phyloP scores from a whole-genome alignment of 1,139 yeast genomes.

The Candida sanyaensis region DNA sequence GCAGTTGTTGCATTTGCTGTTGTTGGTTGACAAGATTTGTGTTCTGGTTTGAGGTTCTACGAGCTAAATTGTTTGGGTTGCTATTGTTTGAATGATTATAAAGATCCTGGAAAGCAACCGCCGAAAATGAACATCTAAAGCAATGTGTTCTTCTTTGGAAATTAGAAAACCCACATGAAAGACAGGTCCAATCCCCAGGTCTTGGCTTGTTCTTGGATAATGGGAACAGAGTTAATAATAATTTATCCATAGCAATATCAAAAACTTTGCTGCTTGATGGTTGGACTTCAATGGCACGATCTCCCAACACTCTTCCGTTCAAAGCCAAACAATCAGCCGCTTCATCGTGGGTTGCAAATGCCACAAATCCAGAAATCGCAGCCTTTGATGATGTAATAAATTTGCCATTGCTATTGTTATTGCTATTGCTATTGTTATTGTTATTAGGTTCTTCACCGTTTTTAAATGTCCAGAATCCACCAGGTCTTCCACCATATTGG shows the following conservation, averaged over 20 bases:
- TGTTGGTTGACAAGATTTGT: neutral
- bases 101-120: conserved; percentile 61
- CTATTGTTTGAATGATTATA: conserved; percentile 15
- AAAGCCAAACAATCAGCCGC: conserved; percentile 74
- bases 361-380: conserved; percentile 74
- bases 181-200: conserved; percentile 98
- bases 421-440: conserved; percentile 13
- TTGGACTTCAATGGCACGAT: conserved; percentile 77
- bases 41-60: conserved; percentile 2
- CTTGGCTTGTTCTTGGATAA: conserved; percentile 88
- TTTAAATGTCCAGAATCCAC: conserved; percentile 87
- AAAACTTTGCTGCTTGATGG: conserved; percentile 80
- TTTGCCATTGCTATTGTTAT: conserved; percentile 7
- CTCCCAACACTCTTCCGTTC: conserved; percentile 80
- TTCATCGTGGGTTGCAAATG: conserved; percentile 82
- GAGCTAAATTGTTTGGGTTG: neutral
- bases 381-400: conserved; percentile 15
- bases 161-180: conserved; percentile 92
- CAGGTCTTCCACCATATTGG: conserved; percentile 81
- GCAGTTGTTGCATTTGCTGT: neutral
- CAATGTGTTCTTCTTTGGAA: conserved; percentile 95
- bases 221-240: conserved; percentile 77
- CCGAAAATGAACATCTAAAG: conserved; percentile 84
- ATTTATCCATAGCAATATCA: conserved; percentile 70
- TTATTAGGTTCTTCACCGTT: conserved; percentile 40